A percentile compares a stretch with the other conserved stretches of the same genome.
These are phyloP conservation scores for Trypanosoma scelopori DNA, from an alignment of 208 protist genomes.

Conservation along the genomic window DNA sequence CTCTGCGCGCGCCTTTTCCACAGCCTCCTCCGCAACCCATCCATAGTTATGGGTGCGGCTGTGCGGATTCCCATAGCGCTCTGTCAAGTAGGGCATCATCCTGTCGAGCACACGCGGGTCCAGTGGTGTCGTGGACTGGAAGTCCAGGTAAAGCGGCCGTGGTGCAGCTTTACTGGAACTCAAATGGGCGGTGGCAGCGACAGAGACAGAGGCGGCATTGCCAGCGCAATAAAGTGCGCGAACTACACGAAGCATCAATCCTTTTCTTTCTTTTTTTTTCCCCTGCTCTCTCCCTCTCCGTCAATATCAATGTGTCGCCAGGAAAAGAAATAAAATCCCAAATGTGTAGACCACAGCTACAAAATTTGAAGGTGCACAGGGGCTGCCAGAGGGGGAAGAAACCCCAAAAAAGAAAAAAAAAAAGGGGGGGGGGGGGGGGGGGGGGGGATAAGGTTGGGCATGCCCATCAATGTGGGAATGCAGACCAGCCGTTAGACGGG, in stretches of 20 bases:
- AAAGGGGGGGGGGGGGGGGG: conserved; percentile 8
- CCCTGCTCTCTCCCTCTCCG: neutral
- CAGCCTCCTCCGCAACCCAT: conserved; percentile 93
- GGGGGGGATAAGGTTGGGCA: too few species aligned
- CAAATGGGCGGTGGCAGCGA: conserved; percentile 11
- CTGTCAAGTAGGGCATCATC: conserved; percentile 98
- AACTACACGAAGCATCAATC: conserved; percentile 43
- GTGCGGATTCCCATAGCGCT: conserved; percentile 98
- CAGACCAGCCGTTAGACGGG: too few species aligned
- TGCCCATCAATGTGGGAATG: too few species aligned
- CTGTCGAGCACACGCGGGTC: conserved; percentile 98
- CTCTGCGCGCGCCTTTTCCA: conserved; percentile 95
- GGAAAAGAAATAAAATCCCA: neutral
- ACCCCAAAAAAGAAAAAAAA: conserved; percentile 24
- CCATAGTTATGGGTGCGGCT: conserved; percentile 98
- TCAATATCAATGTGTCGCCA: neutral
- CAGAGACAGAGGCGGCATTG: conserved; percentile 3
- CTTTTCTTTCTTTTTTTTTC: neutral
- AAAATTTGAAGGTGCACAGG: too few species aligned
- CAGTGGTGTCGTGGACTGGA: conserved; percentile 94
- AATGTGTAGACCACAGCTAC: too few species aligned
- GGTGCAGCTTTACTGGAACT: neutral
- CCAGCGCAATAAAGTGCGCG: conserved; percentile 31
- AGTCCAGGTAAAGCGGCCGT: conserved; percentile 95
- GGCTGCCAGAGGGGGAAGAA: neutral